These are phyloP conservation scores for Piper longum DNA, from an alignment of 164 flowering plant species.

Conservation along the genomic window DNA sequence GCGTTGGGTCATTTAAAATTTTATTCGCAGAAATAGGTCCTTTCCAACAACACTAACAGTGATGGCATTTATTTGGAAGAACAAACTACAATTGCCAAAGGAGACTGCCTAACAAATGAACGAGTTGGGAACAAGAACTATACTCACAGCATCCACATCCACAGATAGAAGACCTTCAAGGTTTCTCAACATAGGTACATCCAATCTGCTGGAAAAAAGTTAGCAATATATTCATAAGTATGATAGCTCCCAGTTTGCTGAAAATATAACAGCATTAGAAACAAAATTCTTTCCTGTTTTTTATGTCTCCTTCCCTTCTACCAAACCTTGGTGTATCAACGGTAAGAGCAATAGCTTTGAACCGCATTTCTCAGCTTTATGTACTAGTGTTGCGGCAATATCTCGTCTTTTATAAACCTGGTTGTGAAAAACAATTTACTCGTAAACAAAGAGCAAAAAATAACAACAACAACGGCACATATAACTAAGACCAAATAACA, in stretches of 20 bases:
- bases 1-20: too few relatives aligned
- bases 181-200: constrained; percentile 47
- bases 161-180: constrained; percentile 63
- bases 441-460: background rate
- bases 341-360: constrained; percentile 67
- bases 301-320: constrained; percentile 68
- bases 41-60: too few relatives aligned
- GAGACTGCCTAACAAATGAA: too few relatives aligned
- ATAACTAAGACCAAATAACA: background rate
- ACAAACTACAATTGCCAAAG: too few relatives aligned
- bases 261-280: background rate
- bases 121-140: background rate
- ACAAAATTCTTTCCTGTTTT: constrained; percentile 34
- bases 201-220: constrained; percentile 37
- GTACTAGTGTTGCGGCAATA: constrained; percentile 43
- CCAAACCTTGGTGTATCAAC: constrained; percentile 69
- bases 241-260: background rate
- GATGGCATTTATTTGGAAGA: too few relatives aligned
- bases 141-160: constrained; percentile 36
- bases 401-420: constrained; percentile 64
- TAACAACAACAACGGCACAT: background rate
- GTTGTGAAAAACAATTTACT: background rate
- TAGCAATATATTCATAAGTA: background rate
- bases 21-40: too few relatives aligned
- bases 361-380: constrained; percentile 75